Evolutionary conservation across 345 rosid species (phyloP).

Genomic region (Brassica cretica): DNA sequence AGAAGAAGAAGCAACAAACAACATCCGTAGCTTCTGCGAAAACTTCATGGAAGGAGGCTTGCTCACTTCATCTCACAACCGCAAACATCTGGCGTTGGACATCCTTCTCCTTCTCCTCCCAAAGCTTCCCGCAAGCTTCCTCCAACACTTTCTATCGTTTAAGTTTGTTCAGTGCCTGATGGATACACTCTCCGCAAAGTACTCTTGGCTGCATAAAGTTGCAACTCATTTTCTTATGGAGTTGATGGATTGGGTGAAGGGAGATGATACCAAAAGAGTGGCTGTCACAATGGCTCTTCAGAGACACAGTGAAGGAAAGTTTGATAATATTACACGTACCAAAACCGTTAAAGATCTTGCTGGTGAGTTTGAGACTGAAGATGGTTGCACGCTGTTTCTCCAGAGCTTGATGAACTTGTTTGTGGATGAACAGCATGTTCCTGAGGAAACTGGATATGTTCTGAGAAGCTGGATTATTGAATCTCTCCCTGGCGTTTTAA

Average conservation of each 20-base stretch:
- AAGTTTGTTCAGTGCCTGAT: slow-evolving; percentile 86
- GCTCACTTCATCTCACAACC: slow-evolving; percentile 86
- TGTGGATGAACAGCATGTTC: slow-evolving; percentile 70
- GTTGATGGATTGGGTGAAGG: slow-evolving; percentile 66
- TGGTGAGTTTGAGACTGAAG: slow-evolving; percentile 75
- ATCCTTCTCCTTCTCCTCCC: slow-evolving; percentile 76
- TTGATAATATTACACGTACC: slow-evolving; percentile 66
- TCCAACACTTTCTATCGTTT: slow-evolving; percentile 63
- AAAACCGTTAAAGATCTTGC: slow-evolving; percentile 79
- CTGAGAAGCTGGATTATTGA: slow-evolving; percentile 89
- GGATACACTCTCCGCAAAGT: slow-evolving; percentile 86
- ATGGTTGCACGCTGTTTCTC: slow-evolving; percentile 76
- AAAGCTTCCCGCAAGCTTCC: slow-evolving; percentile 72
- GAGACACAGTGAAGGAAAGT: slow-evolving; percentile 87
- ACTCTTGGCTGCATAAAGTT: slow-evolving; percentile 86
- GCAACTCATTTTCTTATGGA: slow-evolving; percentile 75
- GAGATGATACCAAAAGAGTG: slow-evolving; percentile 81
- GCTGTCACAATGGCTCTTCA: slow-evolving; percentile 78
- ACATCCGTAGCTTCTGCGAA: slow-evolving; percentile 57
- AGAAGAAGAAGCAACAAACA: slow-evolving; percentile 73
- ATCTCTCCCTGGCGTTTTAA: slow-evolving; percentile 75
- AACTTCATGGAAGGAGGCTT: slow-evolving; percentile 71
- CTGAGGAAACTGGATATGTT: slow-evolving; percentile 70
- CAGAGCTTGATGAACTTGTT: slow-evolving; percentile 75
- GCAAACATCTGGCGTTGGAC: slow-evolving; percentile 89